Percentiles rank a stretch among this genome's conserved stretches.
Evolutionary conservation across 352 stramenopile genomes (phyloP).

Genomic region (Phytophthora syringae): DNA sequence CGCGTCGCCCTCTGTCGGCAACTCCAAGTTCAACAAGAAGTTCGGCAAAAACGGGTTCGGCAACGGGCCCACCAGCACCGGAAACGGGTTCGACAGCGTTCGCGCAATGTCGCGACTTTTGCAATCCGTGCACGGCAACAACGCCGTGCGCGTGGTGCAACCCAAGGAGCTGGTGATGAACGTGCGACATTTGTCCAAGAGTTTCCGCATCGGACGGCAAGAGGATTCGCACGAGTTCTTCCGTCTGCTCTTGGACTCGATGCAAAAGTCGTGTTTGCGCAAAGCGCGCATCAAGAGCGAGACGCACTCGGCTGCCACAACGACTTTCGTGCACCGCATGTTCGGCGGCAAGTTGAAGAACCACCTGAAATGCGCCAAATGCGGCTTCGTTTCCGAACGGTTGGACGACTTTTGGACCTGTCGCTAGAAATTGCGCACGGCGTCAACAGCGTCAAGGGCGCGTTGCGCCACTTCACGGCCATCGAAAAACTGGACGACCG

Average conservation of each 20-base stretch:
- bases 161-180: conserved; percentile 88
- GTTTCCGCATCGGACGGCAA: conserved; percentile 88
- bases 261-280: conserved; percentile 81
- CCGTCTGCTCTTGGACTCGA: conserved; percentile 84
- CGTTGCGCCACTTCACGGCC: conserved; percentile 84
- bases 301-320: conserved; percentile 56
- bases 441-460: conserved; percentile 74
- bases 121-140: conserved; percentile 62
- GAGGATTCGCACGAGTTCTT: conserved; percentile 95
- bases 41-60: conserved; percentile 22
- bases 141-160: conserved; percentile 59
- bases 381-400: conserved; percentile 78
- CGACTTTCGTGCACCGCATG: conserved; percentile 84
- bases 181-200: conserved; percentile 83
- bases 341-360: conserved; percentile 89
- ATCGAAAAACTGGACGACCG: conserved; percentile 82
- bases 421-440: conserved; percentile 87
- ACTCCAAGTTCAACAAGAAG: conserved; percentile 42
- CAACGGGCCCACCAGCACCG: conserved; percentile 10
- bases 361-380: conserved; percentile 87
- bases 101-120: conserved; percentile 74
- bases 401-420: conserved; percentile 89
- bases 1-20: too few species aligned
- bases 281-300: conserved; percentile 79
- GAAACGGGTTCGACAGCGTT: conserved; percentile 58